Base-by-base conservation (phyloP, 192 early-diverging fungal species). In the Funneliformis mosseae region DNA sequence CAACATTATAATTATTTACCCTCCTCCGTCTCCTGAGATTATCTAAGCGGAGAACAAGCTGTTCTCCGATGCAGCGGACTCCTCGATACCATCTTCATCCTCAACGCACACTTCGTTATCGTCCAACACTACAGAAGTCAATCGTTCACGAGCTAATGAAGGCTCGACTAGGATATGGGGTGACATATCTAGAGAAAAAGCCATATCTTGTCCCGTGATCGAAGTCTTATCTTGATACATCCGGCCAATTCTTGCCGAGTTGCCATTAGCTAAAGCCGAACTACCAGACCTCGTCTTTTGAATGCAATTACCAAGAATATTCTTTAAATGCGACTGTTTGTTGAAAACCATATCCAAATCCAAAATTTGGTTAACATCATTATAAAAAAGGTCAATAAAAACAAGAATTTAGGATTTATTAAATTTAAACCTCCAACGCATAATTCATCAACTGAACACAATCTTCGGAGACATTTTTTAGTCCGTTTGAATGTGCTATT, bases 81-180 rank as follows among this genome's bases (percentile, higher is more conserved):
- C 48, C 16, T 55, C 48, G 48, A 55, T 16, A 55, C 14, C 14
- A 18, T 74, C 72, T 18, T 75, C 73, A 23, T 75, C 73, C 10
- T 8, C 48, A 18, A 38, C 27, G 39, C 48, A 48, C 12, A 55
- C 50, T 38, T 75, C 73, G 4, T 45, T 38, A 25, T 75, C 73
- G 59, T 48, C 59, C 28, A 75, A 55, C 11, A 75, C 73, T 6
- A 59, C 73, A 18, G 73, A 75, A 23, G 73, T 75, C 55, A 75
- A 75, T 28, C 48, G 46, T 14, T 75, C 73, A 28, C 73, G 43
- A 8, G 73, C 73, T 0, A 59, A 16, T 8, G 27, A 41, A 55
- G 75, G 75, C 8, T 76, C 59, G 27, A 76, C 75, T n/a, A 76
- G 75, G n/a, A 76, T 76, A 62, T 76, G 75, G 2, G 75, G 75